phyloP scores from a whole-genome alignment of 2,329 filamentous ascomycete genomes.

The Penicillium sp. region DNA sequence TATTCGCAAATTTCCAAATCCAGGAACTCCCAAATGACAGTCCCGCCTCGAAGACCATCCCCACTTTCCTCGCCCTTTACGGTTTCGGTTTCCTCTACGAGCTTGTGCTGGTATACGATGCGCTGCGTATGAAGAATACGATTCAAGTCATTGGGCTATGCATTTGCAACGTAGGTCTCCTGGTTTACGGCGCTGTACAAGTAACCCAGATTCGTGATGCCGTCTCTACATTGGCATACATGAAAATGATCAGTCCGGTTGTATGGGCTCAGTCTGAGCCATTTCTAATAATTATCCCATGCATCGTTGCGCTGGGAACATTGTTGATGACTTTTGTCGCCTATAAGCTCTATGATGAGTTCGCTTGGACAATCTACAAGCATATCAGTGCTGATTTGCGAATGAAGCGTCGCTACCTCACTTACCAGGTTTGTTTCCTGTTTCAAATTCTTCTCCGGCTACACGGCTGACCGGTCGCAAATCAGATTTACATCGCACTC shows the following conservation, averaged over 20 bases:
- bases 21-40: conserved; percentile 44
- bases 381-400: conserved; percentile 95
- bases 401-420: conserved; percentile 94
- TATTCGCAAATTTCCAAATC: conserved; percentile 81
- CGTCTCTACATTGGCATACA: conserved; percentile 54
- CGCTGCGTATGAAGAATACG: conserved; percentile 90
- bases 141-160: conserved; percentile 97
- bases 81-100: conserved; percentile 97
- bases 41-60: conserved; percentile 65
- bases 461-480: conserved; percentile 4
- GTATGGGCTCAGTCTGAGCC: conserved; percentile 72
- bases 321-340: conserved; percentile 71
- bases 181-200: conserved; percentile 91
- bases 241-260: conserved; percentile 47
- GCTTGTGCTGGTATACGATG: conserved; percentile 86
- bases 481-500: conserved; percentile 90
- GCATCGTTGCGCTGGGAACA: conserved; percentile 74
- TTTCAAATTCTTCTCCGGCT: background rate
- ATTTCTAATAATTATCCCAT: conserved; percentile 80
- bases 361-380: conserved; percentile 99
- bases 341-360: conserved; percentile 97
- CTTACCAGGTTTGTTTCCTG: conserved; percentile 73
- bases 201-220: conserved; percentile 84
- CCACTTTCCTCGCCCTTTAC: conserved; percentile 92
- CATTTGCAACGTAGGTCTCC: conserved; percentile 83